Base-by-base conservation (phyloP, 2,329 filamentous ascomycete species). In the Aureobasidium mangrovei region DNA sequence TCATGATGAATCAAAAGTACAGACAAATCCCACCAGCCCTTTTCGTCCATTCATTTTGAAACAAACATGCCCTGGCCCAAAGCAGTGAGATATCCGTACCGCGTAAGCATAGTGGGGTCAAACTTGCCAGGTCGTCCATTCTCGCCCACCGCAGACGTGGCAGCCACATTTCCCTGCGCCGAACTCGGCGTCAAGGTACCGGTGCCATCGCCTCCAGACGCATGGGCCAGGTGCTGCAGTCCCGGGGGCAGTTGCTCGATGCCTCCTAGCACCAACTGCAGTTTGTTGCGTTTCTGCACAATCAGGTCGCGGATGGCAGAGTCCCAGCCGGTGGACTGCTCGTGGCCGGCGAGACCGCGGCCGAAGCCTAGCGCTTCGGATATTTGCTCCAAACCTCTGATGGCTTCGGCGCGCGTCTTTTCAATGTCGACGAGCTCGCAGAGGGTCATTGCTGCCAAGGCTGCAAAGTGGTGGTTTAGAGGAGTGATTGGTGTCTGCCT, bases 401-500 rank as follows among this genome's bases (percentile, higher is more conserved):
- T 72, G 0, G 82, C 82, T 59, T 83, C 80, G 4, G 81, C 77
- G 42, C 74, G 76, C 2, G 77, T 80, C 57, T 71, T 73, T 7
- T 81, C 76, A 7, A 77, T 68, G 60, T 77, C 79, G 32, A 70
- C 70, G 33, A 88, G 72, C 59, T 84, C 80, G 45, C 80, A 68
- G 3, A 89, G 70, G n/a, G 79, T 77, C 62, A 86, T 72, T 8
- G 78, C 73, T 1, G 77, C 75, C 7, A 88, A 72, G 9, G 76
- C 77, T 53, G 77, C 77, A 59, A 85, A 84, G 63, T 88, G 83
- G 63, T 87, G 82, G 54, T 81, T 82, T 42, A 88, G 70, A 0
- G 85, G 84, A 52, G 77, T 83, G 43, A 80, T 70, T 6, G 83
- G 69, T 44, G 77, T 76, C 3, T 75, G 67, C 39, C 79, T 78